Conservation (phyloP, 345 rosid species). For the Linum trigynum region DNA sequence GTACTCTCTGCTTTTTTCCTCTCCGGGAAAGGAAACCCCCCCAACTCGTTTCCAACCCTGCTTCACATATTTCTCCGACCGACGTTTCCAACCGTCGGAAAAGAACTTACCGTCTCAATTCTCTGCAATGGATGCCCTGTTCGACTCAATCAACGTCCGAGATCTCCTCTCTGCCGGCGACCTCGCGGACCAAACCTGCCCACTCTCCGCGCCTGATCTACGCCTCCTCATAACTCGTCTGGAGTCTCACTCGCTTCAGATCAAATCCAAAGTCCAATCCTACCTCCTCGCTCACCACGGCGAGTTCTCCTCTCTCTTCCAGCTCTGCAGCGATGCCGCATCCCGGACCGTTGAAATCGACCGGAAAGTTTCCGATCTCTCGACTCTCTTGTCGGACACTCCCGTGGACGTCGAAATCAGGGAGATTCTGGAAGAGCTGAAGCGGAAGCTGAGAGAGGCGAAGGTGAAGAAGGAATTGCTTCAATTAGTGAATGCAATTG, state of each 20-base stretch:
- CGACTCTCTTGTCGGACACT: constrained; percentile 45
- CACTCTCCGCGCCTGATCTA: constrained; percentile 93
- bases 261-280: constrained; percentile 79
- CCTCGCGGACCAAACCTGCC: constrained; percentile 64
- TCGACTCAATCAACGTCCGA: constrained; percentile 42
- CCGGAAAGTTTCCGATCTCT: constrained; percentile 34
- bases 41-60: too few relatives aligned
- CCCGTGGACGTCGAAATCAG: constrained; percentile 62
- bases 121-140: constrained; percentile 1
- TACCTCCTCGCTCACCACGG: constrained; percentile 64
- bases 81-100: too few relatives aligned
- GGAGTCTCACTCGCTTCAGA: constrained; percentile 79
- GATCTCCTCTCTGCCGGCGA: constrained; percentile 84
- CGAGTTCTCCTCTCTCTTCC: constrained; percentile 75
- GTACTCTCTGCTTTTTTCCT: too few relatives aligned
- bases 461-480: constrained; percentile 53
- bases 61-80: too few relatives aligned
- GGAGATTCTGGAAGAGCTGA: constrained; percentile 42
- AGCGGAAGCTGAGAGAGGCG: constrained; percentile 47
- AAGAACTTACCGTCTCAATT: too few relatives aligned
- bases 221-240: constrained; percentile 79
- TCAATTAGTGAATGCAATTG: constrained; percentile 47
- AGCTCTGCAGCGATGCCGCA: constrained; percentile 61
- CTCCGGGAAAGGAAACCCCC: too few relatives aligned
- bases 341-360: constrained; percentile 40